Evolutionary conservation across 176 grass and related monocot genomes (phyloP), one percentile per base, ranked within the genome.

Genomic region (Urochloa ruziziensis): DNA sequence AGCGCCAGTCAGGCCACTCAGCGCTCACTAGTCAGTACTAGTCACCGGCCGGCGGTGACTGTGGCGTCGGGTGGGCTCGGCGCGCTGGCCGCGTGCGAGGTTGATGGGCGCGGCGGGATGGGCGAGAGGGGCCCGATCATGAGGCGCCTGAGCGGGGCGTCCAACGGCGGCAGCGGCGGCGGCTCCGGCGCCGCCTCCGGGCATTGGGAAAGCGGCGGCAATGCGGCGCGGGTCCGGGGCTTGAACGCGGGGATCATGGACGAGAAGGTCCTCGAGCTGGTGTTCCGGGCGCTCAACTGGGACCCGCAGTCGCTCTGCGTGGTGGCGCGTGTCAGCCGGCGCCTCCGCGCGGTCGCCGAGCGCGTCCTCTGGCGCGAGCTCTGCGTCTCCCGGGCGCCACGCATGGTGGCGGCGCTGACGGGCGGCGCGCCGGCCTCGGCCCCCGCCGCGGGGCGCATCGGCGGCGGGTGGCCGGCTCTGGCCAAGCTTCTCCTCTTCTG

Each of bases 401-500:
- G 88, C 25, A 87, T 96, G 88, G 88, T 91, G 10, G 57, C 91
- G 32, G 83, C 86, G 9, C 88, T 95, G 46, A 89, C 87, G 3
- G 49, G 48, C 12, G 83, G 73, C 0, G 9, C 83, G 1, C 47
- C 69, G 4, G 21, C 46, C 4, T 28, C 39, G 6, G 48, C 21
- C 19, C 27, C 57, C 5, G 80, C 80, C 4, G 66, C 32, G 4
- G 73, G 37, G 30, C 83, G 91, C 56, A 61, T 96, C 15, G 77
- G 80, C 35, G 94, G 94, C 56, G 94, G 91, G 11, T 96, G 94
- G 94, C 83, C 88, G 28, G 86, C 94, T 32, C 86, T 96, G 17
- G 91, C 84, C 18, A 93, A 96, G 86, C 77, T 93, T 6, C 88
- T 96, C 0, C 73, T 96, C 43, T 93, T 83, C 86, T 96, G 94